Evolutionary conservation across 2,329 filamentous ascomycete species (phyloP).

Genomic region (Colletotrichum sp.): DNA sequence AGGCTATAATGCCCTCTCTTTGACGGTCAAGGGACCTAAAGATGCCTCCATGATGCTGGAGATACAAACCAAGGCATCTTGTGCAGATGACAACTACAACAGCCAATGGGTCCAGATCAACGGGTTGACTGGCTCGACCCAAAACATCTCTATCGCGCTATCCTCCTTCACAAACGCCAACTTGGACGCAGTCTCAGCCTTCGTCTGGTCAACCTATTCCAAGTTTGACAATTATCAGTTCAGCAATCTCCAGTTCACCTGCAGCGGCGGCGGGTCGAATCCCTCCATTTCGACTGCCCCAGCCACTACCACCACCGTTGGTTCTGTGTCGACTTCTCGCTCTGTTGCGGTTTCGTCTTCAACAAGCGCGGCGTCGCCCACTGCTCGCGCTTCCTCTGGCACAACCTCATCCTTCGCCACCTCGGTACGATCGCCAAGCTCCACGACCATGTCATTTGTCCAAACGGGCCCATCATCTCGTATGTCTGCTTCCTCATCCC

Average conservation of each 20-base stretch:
- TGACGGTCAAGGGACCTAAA: slow-evolving; percentile 26
- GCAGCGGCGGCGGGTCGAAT: background rate
- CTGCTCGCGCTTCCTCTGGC: background rate
- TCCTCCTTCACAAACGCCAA: slow-evolving; percentile 15
- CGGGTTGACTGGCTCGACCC: slow-evolving; percentile 52
- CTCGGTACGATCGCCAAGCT: background rate
- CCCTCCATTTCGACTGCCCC: background rate
- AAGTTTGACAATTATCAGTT: background rate
- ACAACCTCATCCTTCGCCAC: background rate
- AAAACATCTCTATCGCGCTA: slow-evolving; percentile 58
- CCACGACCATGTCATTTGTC: background rate
- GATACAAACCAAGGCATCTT: slow-evolving; percentile 45
- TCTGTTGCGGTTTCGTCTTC: background rate
- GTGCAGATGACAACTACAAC: slow-evolving; percentile 41
- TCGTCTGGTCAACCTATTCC: slow-evolving; percentile 16
- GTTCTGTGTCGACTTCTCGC: background rate
- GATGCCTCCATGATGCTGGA: slow-evolving; percentile 15
- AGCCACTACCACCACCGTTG: background rate
- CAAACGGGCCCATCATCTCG: background rate
- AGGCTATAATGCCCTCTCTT: slow-evolving; percentile 50
- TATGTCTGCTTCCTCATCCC: background rate
- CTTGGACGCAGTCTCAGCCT: slow-evolving; percentile 4
- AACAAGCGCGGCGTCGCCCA: background rate
- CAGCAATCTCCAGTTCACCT: slow-evolving; percentile 8
- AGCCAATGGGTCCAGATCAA: slow-evolving; percentile 49